Conservation (phyloP, 495 filamentous ascomycete genomes). For the Podospora bellae-mahoneyi region DNA sequence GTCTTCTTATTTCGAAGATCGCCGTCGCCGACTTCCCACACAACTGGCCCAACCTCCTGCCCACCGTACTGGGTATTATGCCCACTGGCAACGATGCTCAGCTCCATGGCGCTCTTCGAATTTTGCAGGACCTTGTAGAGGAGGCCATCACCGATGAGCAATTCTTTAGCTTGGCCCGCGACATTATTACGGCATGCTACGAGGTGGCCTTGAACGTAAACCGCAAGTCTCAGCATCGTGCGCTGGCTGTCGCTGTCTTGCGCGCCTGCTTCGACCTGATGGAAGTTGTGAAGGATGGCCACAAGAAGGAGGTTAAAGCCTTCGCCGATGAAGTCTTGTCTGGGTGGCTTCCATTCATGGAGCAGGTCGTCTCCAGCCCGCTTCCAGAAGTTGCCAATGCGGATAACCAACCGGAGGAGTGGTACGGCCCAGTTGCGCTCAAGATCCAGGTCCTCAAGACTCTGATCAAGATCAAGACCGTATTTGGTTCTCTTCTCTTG, state of each 20-base stretch:
- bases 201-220: constrained; percentile 71
- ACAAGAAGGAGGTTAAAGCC: constrained; percentile 74
- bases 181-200: constrained; percentile 78
- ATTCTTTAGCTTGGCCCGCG: constrained; percentile 81
- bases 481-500: constrained; percentile 78
- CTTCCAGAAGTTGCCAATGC: constrained; percentile 55
- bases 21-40: constrained; percentile 91
- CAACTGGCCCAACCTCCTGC: constrained; percentile 84
- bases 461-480: constrained; percentile 78
- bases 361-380: constrained; percentile 63
- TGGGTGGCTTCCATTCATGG: constrained; percentile 85
- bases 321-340: constrained; percentile 83
- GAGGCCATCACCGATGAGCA: constrained; percentile 90
- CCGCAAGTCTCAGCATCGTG: constrained; percentile 70
- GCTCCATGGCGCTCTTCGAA: constrained; percentile 82
- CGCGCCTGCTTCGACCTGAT: constrained; percentile 87
- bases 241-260: constrained; percentile 84
- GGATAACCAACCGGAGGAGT: constrained; percentile 47
- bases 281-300: constrained; percentile 91
- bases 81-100: constrained; percentile 66
- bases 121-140: constrained; percentile 86
- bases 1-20: constrained; percentile 93
- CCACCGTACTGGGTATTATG: constrained; percentile 73
- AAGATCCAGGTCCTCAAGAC: constrained; percentile 92
- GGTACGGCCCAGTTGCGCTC: constrained; percentile 76